Conservation (phyloP, 1,284 basidiomycete genomes). For the Schizophyllum amplum region DNA sequence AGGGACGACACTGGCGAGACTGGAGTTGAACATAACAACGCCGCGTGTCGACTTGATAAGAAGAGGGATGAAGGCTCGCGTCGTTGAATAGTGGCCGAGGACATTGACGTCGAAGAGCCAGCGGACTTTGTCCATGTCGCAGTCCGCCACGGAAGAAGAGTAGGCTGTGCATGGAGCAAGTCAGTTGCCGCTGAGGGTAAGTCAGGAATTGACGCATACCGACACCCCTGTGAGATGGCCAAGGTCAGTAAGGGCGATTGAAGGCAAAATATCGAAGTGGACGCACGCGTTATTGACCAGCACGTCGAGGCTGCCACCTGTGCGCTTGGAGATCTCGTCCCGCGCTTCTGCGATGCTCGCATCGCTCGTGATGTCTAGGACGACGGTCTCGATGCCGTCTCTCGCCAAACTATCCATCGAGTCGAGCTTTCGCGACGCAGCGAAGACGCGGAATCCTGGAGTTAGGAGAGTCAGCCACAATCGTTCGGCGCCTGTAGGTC, state of each 20-base stretch:
- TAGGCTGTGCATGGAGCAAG: slow-evolving; percentile 1
- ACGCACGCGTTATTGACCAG: slow-evolving; percentile 15
- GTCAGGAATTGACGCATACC: too few relatives aligned
- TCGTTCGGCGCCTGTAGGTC: not conserved
- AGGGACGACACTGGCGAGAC: slow-evolving; percentile 15
- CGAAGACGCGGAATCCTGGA: slow-evolving; percentile 16
- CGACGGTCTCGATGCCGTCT: slow-evolving; percentile 11
- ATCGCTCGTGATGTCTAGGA: slow-evolving; percentile 15
- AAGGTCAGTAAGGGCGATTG: too few relatives aligned
- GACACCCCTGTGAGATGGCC: too few relatives aligned
- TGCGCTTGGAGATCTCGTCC: slow-evolving; percentile 7
- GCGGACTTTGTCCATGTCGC: slow-evolving; percentile 12
- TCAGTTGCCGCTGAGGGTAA: not conserved
- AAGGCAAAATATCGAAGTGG: too few relatives aligned
- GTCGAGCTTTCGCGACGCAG: slow-evolving; percentile 13
- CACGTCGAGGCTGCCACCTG: slow-evolving; percentile 14
- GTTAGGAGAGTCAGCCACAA: too few relatives aligned
- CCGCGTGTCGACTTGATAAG: not conserved
- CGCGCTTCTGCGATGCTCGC: slow-evolving; percentile 4
- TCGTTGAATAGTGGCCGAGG: slow-evolving; percentile 7
- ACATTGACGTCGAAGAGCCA: slow-evolving; percentile 19
- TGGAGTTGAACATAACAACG: not conserved
- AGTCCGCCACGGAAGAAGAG: slow-evolving; percentile 14
- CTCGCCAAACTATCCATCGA: slow-evolving; percentile 9
- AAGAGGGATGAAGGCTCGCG: not conserved